Percentiles rank a stretch among this genome's conserved stretches.
Conservation (phyloP, 805 yeast species). For the Nakazawaea ambrosiae region DNA sequence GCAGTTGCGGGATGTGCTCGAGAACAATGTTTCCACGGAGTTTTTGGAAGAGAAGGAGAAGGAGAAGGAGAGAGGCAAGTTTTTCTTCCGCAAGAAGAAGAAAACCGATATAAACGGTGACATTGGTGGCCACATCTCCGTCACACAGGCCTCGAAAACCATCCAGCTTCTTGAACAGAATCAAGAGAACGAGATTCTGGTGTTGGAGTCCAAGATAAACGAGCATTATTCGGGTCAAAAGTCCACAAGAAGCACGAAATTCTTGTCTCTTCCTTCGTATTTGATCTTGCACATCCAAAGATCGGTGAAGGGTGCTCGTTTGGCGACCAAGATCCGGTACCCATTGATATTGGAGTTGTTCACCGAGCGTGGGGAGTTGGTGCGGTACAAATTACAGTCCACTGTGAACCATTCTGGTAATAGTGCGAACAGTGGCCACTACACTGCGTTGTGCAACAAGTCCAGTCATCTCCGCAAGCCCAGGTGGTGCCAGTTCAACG, state of each 20-base stretch:
- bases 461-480: constrained; percentile 32
- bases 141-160: not conserved
- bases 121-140: not conserved
- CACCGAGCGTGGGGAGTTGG: constrained; percentile 24
- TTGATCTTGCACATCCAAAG: constrained; percentile 25
- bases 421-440: constrained; percentile 66
- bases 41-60: not conserved
- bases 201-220: not conserved
- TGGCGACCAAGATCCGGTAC: constrained; percentile 34
- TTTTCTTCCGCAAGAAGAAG: constrained; percentile 5
- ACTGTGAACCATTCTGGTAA: constrained; percentile 64
- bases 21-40: constrained; percentile 5
- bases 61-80: constrained; percentile 7
- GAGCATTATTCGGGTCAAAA: too few species aligned
- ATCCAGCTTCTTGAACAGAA: constrained; percentile 7
- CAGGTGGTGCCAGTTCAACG: constrained; percentile 72
- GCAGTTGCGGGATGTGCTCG: constrained; percentile 20
- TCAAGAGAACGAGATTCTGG: constrained; percentile 2
- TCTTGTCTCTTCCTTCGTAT: constrained; percentile 28
- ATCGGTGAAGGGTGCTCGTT: constrained; percentile 22
- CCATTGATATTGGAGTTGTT: constrained; percentile 48
- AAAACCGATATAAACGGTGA: constrained; percentile 6
- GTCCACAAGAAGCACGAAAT: constrained; percentile 21
- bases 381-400: constrained; percentile 48
- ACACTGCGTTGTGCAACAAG: constrained; percentile 60